A percentile compares a stretch with the other conserved stretches of the same genome.
Evolutionary conservation across 2,329 filamentous ascomycete species (phyloP).

Genomic region (Colletotrichum noveboracense): DNA sequence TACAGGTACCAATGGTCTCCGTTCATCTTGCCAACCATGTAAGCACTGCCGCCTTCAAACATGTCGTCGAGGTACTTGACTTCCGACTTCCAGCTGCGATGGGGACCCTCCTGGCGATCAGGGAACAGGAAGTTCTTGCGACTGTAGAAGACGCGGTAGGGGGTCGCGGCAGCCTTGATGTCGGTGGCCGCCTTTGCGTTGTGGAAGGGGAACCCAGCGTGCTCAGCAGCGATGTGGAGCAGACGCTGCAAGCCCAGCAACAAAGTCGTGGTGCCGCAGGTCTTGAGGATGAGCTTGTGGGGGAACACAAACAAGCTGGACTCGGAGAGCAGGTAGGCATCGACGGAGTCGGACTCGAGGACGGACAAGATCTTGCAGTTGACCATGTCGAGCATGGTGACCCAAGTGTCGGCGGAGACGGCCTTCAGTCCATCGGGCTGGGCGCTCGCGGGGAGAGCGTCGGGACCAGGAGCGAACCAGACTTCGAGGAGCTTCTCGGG

Average conservation of each 20-base stretch:
- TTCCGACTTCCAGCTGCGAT: constrained; percentile 97
- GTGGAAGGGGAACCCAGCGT: constrained; percentile 88
- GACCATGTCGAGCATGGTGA: constrained; percentile 95
- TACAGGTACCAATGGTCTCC: constrained; percentile 99
- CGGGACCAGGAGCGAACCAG: constrained; percentile 88
- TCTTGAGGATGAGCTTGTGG: constrained; percentile 99
- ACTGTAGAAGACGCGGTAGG: constrained; percentile 97
- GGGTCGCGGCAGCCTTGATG: constrained; percentile 78
- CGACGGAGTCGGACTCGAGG: constrained; percentile 89
- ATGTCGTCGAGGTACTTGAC: constrained; percentile 91
- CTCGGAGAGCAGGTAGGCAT: constrained; percentile 96
- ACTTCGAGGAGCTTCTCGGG: constrained; percentile 98
- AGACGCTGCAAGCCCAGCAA: constrained; percentile 88
- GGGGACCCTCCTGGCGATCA: constrained; percentile 90
- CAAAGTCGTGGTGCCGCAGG: constrained; percentile 94
- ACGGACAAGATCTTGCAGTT: constrained; percentile 98
- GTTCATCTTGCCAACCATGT: constrained; percentile 99
- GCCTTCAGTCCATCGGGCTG: constrained; percentile 83
- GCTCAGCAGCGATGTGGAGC: constrained; percentile 85
- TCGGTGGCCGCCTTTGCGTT: constrained; percentile 70
- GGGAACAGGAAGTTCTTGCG: constrained; percentile 98
- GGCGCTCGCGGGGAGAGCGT: constrained; percentile 72
- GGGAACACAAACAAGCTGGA: constrained; percentile 99
- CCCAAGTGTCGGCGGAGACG: constrained; percentile 86
- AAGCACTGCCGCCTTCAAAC: constrained; percentile 91